Evolutionary conservation across 2,329 filamentous ascomycete genomes (phyloP), one percentile per base, ranked within the genome.

Genomic region (Diaporthe nobilis): DNA sequence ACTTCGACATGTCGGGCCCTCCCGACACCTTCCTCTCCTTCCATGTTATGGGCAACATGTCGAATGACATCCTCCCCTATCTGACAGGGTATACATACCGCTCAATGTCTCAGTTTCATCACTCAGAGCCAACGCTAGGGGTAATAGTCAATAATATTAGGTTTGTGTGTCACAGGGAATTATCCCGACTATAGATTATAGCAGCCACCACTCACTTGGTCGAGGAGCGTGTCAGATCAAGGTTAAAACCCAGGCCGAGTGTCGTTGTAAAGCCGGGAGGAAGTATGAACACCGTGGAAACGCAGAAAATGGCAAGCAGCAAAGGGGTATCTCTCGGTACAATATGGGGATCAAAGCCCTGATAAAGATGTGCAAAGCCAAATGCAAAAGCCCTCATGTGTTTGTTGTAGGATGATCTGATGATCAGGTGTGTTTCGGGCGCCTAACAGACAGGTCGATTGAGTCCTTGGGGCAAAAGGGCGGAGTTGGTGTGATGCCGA

Each of bases 301-400:
- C 28, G 12, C 17, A 15, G n/a, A 8, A 63, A 22, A 53, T 53
- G 58, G 37, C 37, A 51, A 44, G 25, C 28, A 63, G 47, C 34
- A 65, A 73, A 55, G 58, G 71, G 71, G 71, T 73, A 73, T 73
- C 71, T 63, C 71, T 65, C 71, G 55, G 58, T 65, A 65, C 71
- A 73, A 65, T 55, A 55, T 44, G 28, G 47, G 71, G 47, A 65
- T 39, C 58, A 49, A 63, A 63, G 34, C 34, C 71, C 47, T 25
- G 60, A 73, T 49, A 73, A 63, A 42, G 28, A 65, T 65, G 20
- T 55, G 71, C 58, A 65, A 65, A 65, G n/a, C 47, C 58, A 37
- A 65, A 55, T 65, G 47, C 58, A 73, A 51, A 65, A 34, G 65
- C n/a, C 47, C 31, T 53, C 31, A 20, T n/a, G n/a, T 39, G 34